Base-by-base conservation (phyloP, 1,284 basidiomycete genomes). In the Apiotrichum mycotoxinovorans region DNA sequence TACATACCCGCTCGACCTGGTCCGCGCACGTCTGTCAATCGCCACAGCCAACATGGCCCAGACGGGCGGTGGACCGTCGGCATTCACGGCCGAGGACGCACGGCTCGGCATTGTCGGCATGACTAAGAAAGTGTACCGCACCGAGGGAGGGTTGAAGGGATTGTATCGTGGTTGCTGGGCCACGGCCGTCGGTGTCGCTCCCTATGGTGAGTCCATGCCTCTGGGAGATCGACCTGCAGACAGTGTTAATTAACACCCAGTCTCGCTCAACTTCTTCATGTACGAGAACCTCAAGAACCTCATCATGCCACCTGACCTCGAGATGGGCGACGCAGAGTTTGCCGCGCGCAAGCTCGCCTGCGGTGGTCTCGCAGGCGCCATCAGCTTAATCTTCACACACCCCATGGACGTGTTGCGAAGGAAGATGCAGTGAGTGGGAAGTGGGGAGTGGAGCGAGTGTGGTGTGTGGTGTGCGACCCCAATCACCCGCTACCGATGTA, bases 351-450 rank as follows among this genome's bases (percentile, higher is more conserved):
- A 72, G 65, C 72, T 83, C n/a, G 63, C 61, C 0, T 81, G 80
- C 56, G 82, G 82, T 14, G 81, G 78, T 0, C 58, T 80, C 7
- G 81, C 81, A 0, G 82, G 82, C 2, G 77, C 86, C 22, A 87
- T 96, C 66, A 91, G 89, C 30, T 91, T 98, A 74, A 91, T 92
- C 35, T 78, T 97, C 66, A 98, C 95, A 9, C 97, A 96, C 72
- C 95, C 95, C 0, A 89, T 97, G 68, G 95, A 98, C 73, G 91
- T 98, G 1, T 77, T 98, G 52, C 82, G 95, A 42, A 82, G 95
- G 50, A 92, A 96, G 78, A 93, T 98, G 88, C 95, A 98, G 75
- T 90, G 95, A 55, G 26, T 55, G 30, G 30, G 30, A 30, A 7
- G 30, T 7, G 30, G 30, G 30, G 5, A 5, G 30, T 12, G 5